phyloP scores from a whole-genome alignment of 2,329 filamentous ascomycete species.

The Alternaria ventricosa region DNA sequence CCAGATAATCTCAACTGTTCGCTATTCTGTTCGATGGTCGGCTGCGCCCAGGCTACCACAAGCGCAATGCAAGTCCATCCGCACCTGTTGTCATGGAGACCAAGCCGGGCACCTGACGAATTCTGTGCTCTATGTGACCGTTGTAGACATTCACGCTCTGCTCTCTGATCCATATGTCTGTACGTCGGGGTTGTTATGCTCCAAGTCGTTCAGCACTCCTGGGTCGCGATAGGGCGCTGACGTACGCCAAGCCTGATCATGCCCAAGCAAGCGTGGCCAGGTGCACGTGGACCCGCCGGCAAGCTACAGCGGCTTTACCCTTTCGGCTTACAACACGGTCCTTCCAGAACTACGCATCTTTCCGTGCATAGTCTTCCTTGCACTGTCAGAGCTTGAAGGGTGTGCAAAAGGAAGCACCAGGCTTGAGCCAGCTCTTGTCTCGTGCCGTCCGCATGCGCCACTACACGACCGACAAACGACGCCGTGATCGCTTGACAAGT shows the following conservation, averaged over 20 bases:
- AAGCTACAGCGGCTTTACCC: background rate
- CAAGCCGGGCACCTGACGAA: background rate
- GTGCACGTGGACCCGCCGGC: background rate
- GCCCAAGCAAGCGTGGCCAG: background rate
- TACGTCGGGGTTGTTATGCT: background rate
- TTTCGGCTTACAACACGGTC: background rate
- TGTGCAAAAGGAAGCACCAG: background rate
- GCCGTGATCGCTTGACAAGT: conserved; percentile 7
- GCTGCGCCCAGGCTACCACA: background rate
- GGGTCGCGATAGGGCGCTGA: conserved; percentile 2
- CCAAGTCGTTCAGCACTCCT: background rate
- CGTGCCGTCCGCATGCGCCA: conserved; percentile 3
- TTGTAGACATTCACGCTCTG: background rate
- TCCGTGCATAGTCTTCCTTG: background rate
- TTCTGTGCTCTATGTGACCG: background rate
- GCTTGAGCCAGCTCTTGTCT: background rate
- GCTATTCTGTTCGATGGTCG: background rate
- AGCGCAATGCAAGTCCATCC: background rate
- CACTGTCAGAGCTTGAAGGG: background rate
- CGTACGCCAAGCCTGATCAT: conserved; percentile 9
- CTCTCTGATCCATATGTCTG: background rate
- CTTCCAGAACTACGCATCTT: background rate
- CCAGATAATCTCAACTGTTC: background rate
- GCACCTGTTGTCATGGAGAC: background rate
- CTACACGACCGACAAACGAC: background rate